Evolutionary conservation across 441 rosid species (phyloP).

Genomic region (Populus trichocarpa): DNA sequence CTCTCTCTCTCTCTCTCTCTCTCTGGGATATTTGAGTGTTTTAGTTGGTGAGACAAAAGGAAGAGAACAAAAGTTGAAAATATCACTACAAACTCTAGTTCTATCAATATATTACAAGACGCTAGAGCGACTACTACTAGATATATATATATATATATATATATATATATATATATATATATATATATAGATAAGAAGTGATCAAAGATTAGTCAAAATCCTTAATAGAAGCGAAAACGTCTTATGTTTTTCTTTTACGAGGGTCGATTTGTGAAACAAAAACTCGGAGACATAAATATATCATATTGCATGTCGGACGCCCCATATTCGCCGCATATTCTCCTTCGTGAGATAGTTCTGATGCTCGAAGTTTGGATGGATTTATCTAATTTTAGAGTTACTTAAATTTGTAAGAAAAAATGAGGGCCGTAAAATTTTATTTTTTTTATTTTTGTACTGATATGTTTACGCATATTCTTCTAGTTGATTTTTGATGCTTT

Average conservation of each 20-base stretch:
- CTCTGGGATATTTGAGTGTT: not conserved
- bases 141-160: not conserved
- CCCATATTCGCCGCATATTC: slow-evolving; percentile 19
- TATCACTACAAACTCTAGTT: not conserved
- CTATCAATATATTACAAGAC: not conserved
- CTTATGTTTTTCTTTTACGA: not conserved
- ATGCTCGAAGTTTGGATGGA: not conserved
- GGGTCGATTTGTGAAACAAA: not conserved
- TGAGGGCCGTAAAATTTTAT: too few species aligned
- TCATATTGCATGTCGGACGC: not conserved
- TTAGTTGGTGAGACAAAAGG: not conserved
- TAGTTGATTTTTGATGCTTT: not conserved
- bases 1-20: slow-evolving; percentile 5
- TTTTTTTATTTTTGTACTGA: not conserved
- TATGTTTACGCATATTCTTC: slow-evolving; percentile 12
- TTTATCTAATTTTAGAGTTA: too few species aligned
- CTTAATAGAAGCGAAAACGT: too few species aligned
- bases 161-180: not conserved
- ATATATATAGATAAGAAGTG: not conserved
- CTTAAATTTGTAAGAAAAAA: not conserved
- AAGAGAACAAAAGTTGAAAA: not conserved
- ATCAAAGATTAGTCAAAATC: too few species aligned
- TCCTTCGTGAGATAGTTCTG: not conserved
- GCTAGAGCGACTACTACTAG: not conserved
- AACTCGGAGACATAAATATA: not conserved